Evolutionary conservation across 1,139 yeast genomes (phyloP).

Genomic region (Candida sp.): DNA sequence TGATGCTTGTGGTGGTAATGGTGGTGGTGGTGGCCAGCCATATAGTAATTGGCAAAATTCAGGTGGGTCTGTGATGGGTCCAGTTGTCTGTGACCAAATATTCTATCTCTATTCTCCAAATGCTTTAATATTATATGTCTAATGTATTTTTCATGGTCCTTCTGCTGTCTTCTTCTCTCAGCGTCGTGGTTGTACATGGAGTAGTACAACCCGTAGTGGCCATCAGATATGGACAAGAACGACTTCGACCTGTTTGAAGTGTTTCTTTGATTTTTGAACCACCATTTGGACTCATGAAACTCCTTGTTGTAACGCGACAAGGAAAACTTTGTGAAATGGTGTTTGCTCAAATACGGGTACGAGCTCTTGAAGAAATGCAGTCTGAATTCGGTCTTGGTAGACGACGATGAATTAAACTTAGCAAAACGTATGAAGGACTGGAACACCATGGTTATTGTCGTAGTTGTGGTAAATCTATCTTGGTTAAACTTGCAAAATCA

Average conservation of each 20-base stretch:
- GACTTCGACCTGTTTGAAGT: conserved; percentile 27
- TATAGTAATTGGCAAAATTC: conserved; percentile 1
- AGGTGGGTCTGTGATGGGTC: conserved; percentile 1
- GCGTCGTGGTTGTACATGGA: conserved; percentile 45
- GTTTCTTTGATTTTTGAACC: conserved; percentile 37
- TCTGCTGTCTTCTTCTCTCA: conserved; percentile 15
- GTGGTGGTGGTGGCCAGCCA: not conserved
- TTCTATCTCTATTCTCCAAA: conserved; percentile 13
- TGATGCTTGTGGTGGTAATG: not conserved
- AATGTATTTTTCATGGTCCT: conserved; percentile 14
- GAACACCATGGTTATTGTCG: conserved; percentile 13
- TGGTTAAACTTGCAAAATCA: not conserved
- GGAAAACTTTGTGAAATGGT: conserved; percentile 19
- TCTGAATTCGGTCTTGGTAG: conserved; percentile 11
- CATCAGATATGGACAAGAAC: conserved; percentile 38
- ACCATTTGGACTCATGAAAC: conserved; percentile 14
- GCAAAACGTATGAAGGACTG: conserved; percentile 17
- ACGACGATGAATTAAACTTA: conserved; percentile 8
- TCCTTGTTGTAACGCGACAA: conserved; percentile 20
- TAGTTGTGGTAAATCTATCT: not conserved
- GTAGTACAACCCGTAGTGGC: conserved; percentile 51
- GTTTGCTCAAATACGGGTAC: conserved; percentile 32
- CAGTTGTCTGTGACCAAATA: not conserved
- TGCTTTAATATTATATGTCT: conserved; percentile 13
- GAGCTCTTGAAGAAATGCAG: conserved; percentile 47